Percentiles rank a stretch among this genome's conserved stretches.
phyloP scores from a whole-genome alignment of 495 filamentous ascomycete genomes.

The Daldinia concentrica region DNA sequence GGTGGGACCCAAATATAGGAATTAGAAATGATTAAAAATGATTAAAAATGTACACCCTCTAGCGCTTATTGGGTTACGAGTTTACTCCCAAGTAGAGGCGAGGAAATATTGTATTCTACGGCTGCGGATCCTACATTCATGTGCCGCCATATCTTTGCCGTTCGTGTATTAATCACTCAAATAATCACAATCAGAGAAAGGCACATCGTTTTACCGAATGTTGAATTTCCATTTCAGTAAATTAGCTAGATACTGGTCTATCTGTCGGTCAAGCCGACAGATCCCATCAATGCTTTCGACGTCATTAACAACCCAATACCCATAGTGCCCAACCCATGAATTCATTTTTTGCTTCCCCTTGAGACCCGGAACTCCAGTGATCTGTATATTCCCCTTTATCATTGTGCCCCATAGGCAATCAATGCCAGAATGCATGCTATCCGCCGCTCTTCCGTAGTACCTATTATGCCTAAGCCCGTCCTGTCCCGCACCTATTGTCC shows the following conservation, averaged over 20 bases:
- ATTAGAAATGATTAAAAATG: background rate
- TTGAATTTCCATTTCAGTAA: constrained; percentile 34
- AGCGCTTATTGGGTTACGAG: background rate
- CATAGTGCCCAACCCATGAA: constrained; percentile 6
- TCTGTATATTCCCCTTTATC: constrained; percentile 21
- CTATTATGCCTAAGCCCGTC: constrained; percentile 24
- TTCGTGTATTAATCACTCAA: constrained; percentile 5
- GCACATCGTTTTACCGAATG: constrained; percentile 28
- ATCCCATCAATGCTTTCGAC: constrained; percentile 10
- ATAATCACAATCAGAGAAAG: background rate
- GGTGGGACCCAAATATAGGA: constrained; percentile 17
- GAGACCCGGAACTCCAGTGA: constrained; percentile 16
- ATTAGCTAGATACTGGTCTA: constrained; percentile 22
- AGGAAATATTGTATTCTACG: background rate
- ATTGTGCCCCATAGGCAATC: background rate
- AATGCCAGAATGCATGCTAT: constrained; percentile 30
- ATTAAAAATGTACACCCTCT: too few species aligned
- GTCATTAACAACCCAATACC: constrained; percentile 2
- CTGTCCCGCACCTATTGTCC: constrained; percentile 10
- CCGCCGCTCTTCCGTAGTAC: constrained; percentile 14
- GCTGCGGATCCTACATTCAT: constrained; percentile 7
- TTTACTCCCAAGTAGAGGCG: background rate
- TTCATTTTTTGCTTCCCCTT: constrained; percentile 1
- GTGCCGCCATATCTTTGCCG: constrained; percentile 23
- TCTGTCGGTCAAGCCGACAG: constrained; percentile 7